Evolutionary conservation across 2,329 filamentous ascomycete genomes (phyloP).

Genomic region (Diaporthe citriasiana): DNA sequence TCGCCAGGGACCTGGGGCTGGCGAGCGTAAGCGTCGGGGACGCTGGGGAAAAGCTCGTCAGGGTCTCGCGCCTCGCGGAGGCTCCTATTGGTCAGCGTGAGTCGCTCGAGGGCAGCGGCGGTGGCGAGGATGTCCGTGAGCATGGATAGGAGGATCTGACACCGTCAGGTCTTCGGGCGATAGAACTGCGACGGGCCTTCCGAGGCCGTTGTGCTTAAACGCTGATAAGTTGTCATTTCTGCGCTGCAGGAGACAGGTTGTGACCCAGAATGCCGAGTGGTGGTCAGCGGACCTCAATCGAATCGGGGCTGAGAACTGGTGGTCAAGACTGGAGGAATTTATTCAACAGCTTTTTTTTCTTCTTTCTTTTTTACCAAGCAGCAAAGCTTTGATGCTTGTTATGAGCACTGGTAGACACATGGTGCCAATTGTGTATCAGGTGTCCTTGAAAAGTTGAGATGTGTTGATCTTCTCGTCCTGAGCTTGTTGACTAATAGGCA

Average conservation of each 20-base stretch:
- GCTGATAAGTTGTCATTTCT: too few relatives aligned
- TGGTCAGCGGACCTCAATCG: background rate
- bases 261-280: background rate
- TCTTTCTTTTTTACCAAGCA: too few relatives aligned
- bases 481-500: background rate
- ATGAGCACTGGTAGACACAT: background rate
- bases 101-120: background rate
- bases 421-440: background rate
- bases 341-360: background rate
- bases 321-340: background rate
- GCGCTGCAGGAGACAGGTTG: background rate
- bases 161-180: background rate
- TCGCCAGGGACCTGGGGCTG: conserved; percentile 11
- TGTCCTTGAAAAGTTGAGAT: background rate
- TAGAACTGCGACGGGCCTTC: background rate
- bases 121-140: background rate
- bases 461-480: background rate
- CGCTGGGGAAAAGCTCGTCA: conserved; percentile 25
- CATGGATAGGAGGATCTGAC: background rate
- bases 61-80: background rate
- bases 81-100: background rate
- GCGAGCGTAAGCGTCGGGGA: conserved; percentile 15
- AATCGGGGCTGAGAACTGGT: too few relatives aligned
- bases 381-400: background rate
- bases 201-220: background rate